phyloP scores from a whole-genome alignment of 2,329 filamentous ascomycete genomes.

The Polytolypa hystricis region DNA sequence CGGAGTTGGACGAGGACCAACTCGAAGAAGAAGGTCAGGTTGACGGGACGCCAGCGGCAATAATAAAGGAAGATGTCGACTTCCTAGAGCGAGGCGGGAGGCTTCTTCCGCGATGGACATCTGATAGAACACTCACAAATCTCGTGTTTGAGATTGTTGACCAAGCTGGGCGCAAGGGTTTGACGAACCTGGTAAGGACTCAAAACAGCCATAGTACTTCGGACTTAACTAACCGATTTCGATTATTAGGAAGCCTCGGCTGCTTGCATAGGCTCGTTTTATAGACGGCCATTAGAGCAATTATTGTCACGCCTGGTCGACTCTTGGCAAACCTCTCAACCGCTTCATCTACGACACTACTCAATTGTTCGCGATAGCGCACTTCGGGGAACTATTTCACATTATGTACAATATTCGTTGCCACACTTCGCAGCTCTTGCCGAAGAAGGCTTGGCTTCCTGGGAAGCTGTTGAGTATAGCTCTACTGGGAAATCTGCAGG shows the following conservation, averaged over 20 bases:
- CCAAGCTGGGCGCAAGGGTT: conserved; percentile 36
- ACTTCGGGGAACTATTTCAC: conserved; percentile 35
- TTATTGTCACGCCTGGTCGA: conserved; percentile 43
- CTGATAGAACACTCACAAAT: conserved; percentile 42
- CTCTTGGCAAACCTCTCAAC: conserved; percentile 48
- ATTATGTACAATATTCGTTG: conserved; percentile 46
- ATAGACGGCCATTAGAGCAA: conserved; percentile 44
- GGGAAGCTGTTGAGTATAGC: conserved; percentile 41
- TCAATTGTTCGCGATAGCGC: conserved; percentile 45
- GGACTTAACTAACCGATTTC: too few species aligned
- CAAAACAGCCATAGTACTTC: too few species aligned
- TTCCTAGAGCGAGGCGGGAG: conserved; percentile 21
- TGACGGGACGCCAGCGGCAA: conserved; percentile 10
- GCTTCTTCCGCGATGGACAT: conserved; percentile 43
- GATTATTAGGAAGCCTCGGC: conserved; percentile 32
- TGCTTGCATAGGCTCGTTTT: conserved; percentile 39
- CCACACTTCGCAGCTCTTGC: conserved; percentile 44
- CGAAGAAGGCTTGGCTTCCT: conserved; percentile 37
- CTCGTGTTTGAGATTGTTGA: conserved; percentile 41
- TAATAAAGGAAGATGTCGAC: conserved; percentile 1
- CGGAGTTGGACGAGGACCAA: conserved; percentile 25
- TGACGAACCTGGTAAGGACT: conserved; percentile 36
- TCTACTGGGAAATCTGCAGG: conserved; percentile 18
- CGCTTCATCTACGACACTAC: conserved; percentile 45
- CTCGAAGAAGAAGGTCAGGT: conserved; percentile 15